Evolutionary conservation across 306 rosid genomes (phyloP), one percentile per base, ranked within the genome.

Genomic region (Cucumis hystrix): DNA sequence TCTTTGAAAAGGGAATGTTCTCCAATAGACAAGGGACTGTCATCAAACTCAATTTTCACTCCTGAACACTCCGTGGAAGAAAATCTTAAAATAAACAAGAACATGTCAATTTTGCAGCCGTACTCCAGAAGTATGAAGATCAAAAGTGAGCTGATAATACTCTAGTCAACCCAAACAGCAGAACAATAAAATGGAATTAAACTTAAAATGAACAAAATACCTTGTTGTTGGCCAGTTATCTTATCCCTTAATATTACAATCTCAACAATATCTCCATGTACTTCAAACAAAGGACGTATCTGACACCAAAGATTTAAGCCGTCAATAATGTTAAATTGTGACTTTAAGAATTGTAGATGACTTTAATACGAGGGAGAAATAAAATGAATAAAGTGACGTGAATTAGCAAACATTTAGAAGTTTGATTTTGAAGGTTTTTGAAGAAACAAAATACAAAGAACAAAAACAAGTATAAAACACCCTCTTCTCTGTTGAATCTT

Each of bases 201-300:
- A 82, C 25, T 39, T 49, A 71, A 10, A 73, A 75, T 20, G 45
- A 56, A 35, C 56, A 65, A 63, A 70, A 65, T 84, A 91, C 98
- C 98, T 90, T 88, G 97, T 23, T 91, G 93, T 40, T 28, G 77
- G 11, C 96, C 96, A 13, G 96, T 92, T 74, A 55, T 71, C 87
- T 89, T 94, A 83, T 94, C 95, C 80, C 65, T 89, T 76, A 92
- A 85, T 59, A 92, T 86, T 69, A 90, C 89, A 82, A 94, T 88
- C 87, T 94, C 96, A 7, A 88, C 84, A 70, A 94, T 80, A 77
- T 83, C 85, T 81, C 98, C 97, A 74, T 84, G 85, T 78, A 74
- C 88, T 80, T 88, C 93, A 55, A 92, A 92, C 83, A 94, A 83
- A 28, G 81, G 82, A 57, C 95, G 95, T 62, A 94, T 54, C 98